These are phyloP conservation scores for Zarea fungicola DNA, from an alignment of 2,329 filamentous ascomycete species.

Conservation along the genomic window DNA sequence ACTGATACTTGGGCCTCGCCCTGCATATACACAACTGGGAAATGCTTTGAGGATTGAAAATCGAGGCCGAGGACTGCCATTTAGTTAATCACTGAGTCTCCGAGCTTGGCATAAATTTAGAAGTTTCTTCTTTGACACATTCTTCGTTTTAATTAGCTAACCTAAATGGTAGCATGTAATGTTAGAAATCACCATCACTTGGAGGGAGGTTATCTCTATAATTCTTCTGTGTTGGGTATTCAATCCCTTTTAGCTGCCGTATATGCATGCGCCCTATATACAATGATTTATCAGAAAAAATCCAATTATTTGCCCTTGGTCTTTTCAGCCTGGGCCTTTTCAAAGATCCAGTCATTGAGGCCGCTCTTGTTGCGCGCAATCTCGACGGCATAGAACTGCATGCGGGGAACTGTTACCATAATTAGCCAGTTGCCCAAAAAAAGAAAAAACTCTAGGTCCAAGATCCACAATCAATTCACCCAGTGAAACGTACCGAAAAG, in stretches of 20 bases:
- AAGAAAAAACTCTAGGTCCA: constrained; percentile 12
- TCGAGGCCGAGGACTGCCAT: too few species aligned
- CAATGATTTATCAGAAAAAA: neutral
- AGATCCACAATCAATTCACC: too few species aligned
- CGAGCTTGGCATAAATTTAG: too few species aligned
- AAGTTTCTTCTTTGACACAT: too few species aligned
- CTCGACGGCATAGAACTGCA: constrained; percentile 53
- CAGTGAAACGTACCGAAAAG: constrained; percentile 73
- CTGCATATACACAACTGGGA: too few species aligned
- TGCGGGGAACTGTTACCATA: constrained; percentile 42
- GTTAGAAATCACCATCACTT: too few species aligned
- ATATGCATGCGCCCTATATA: neutral
- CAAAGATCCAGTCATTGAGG: constrained; percentile 95
- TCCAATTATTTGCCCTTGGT: constrained; percentile 18
- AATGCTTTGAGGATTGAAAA: too few species aligned
- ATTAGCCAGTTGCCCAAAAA: neutral
- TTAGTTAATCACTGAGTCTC: too few species aligned
- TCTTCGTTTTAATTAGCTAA: too few species aligned
- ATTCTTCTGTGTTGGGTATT: neutral
- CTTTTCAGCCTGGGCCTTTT: constrained; percentile 65
- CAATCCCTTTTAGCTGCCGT: neutral
- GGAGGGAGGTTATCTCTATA: neutral
- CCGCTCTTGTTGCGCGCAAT: constrained; percentile 72
- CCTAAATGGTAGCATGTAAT: too few species aligned
- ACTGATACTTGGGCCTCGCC: too few species aligned